A percentile compares a stretch with the other conserved stretches of the same genome.
These are phyloP conservation scores for Aspergillus pseudoglaucus DNA, from an alignment of 2,329 filamentous ascomycete genomes.

Conservation along the genomic window DNA sequence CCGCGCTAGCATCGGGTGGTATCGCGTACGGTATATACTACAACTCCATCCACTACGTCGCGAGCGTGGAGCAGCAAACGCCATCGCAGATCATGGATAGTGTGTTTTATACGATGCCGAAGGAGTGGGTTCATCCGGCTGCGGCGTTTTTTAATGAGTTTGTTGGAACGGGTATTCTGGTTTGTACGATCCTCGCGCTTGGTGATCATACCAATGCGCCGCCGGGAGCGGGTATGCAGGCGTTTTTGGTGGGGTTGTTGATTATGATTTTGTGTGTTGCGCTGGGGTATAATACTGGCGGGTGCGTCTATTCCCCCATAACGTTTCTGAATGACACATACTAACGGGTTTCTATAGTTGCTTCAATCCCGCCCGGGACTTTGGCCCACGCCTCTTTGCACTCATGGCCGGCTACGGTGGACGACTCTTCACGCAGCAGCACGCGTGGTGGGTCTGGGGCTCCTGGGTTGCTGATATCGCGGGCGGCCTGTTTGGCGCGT, in stretches of 20 bases:
- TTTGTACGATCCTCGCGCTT: slow-evolving; percentile 29
- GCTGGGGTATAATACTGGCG: slow-evolving; percentile 32
- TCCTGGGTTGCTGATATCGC: slow-evolving; percentile 29
- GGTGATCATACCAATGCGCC: slow-evolving; percentile 41
- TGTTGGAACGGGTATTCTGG: slow-evolving; percentile 25
- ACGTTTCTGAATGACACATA: too few relatives aligned
- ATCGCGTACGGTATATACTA: slow-evolving; percentile 32
- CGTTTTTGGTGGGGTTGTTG: slow-evolving; percentile 20
- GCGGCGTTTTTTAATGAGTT: slow-evolving; percentile 36
- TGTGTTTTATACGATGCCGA: slow-evolving; percentile 21
- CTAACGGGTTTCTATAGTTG: slow-evolving; percentile 11
- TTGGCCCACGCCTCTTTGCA: slow-evolving; percentile 28
- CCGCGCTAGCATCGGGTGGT: slow-evolving; percentile 27
- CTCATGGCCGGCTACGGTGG: slow-evolving; percentile 28
- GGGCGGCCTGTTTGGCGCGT: slow-evolving; percentile 25
- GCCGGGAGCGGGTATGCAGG: slow-evolving; percentile 38
- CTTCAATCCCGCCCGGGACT: slow-evolving; percentile 31
- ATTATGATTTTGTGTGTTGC: slow-evolving; percentile 8
- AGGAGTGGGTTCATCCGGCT: slow-evolving; percentile 15
- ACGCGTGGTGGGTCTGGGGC: slow-evolving; percentile 32
- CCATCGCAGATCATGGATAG: background rate
- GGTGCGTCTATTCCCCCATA: slow-evolving; percentile 7
- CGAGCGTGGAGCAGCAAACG: slow-evolving; percentile 11
- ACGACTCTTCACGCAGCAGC: slow-evolving; percentile 15
- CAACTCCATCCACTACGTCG: slow-evolving; percentile 24